These are phyloP conservation scores for Friedmanniomyces endolithicus DNA, from an alignment of 495 filamentous ascomycete genomes.

Conservation along the genomic window DNA sequence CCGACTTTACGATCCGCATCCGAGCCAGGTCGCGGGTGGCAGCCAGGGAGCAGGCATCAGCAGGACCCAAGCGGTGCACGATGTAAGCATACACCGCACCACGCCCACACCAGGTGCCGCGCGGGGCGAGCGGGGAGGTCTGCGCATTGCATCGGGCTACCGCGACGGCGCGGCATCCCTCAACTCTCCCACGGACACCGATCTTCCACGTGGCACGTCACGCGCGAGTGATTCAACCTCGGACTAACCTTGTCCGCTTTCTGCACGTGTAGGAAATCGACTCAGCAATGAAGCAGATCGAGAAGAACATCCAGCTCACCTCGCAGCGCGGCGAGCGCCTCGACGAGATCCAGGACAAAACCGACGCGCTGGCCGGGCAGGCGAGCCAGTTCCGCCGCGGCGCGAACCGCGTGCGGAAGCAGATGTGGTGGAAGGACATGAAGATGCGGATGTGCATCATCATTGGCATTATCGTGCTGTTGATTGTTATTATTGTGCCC, in stretches of 20 bases:
- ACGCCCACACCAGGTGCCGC: neutral
- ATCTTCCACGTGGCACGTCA: no score
- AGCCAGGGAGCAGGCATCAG: neutral
- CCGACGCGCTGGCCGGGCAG: slow-evolving; percentile 77
- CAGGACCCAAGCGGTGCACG: neutral
- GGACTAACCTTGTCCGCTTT: no score
- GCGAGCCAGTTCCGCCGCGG: slow-evolving; percentile 91
- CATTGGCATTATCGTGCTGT: slow-evolving; percentile 71
- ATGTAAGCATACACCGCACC: neutral
- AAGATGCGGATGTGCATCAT: slow-evolving; percentile 98
- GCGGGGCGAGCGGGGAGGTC: no score
- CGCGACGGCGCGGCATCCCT: no score
- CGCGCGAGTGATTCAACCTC: no score
- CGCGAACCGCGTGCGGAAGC: slow-evolving; percentile 86
- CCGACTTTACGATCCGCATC: slow-evolving; percentile 1
- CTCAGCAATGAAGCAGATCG: slow-evolving; percentile 59
- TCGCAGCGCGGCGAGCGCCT: slow-evolving; percentile 82
- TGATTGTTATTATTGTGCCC: slow-evolving; percentile 86
- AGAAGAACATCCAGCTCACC: slow-evolving; percentile 31
- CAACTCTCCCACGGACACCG: no score
- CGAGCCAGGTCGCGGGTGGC: neutral
- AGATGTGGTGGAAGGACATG: slow-evolving; percentile 95
- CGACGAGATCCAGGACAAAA: slow-evolving; percentile 87
- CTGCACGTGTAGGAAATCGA: slow-evolving; percentile 70
- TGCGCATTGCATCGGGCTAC: no score